These are phyloP conservation scores for Danielia oregonensis DNA, from an alignment of 805 yeast species.

Conservation along the genomic window DNA sequence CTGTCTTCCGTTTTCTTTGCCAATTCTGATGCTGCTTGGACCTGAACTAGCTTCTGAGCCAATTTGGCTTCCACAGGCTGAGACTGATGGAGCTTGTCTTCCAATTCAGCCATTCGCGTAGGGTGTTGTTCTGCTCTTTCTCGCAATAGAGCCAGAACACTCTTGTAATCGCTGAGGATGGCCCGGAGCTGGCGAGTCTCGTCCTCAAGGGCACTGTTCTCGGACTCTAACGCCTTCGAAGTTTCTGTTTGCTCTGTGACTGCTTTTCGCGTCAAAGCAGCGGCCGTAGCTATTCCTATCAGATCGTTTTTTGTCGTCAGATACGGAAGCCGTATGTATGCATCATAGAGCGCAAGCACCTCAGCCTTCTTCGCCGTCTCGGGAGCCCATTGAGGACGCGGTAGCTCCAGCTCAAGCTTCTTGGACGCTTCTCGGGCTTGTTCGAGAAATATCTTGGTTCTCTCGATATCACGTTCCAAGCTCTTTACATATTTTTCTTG, in stretches of 20 bases:
- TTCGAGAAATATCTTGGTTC: constrained; percentile 10
- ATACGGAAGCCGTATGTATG: constrained; percentile 13
- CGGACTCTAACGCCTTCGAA: constrained; percentile 1
- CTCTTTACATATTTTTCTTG: constrained; percentile 12
- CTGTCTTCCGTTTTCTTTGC: constrained; percentile 7
- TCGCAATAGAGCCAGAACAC: constrained; percentile 4
- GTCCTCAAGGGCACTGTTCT: constrained; percentile 1
- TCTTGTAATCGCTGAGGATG: constrained; percentile 10
- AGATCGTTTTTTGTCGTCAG: constrained; percentile 16
- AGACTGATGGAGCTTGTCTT: constrained; percentile 5
- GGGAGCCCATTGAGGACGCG: not conserved
- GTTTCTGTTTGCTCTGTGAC: constrained; percentile 10
- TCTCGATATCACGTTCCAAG: constrained; percentile 11
- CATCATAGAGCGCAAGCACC: constrained; percentile 13
- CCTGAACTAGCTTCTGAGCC: constrained; percentile 1
- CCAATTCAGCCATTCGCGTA: constrained; percentile 7
- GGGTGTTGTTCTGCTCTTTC: constrained; percentile 7
- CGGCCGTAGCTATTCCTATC: constrained; percentile 19
- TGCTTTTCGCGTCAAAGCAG: constrained; percentile 10
- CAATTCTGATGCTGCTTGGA: constrained; percentile 1
- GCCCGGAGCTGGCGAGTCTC: constrained; percentile 2
- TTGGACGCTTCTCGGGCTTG: constrained; percentile 14
- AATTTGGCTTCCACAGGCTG: constrained; percentile 5
- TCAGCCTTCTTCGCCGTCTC: constrained; percentile 7
- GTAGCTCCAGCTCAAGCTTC: constrained; percentile 4